Conservation (phyloP, 163 green algal genomes). For the Volvox carteri region DNA sequence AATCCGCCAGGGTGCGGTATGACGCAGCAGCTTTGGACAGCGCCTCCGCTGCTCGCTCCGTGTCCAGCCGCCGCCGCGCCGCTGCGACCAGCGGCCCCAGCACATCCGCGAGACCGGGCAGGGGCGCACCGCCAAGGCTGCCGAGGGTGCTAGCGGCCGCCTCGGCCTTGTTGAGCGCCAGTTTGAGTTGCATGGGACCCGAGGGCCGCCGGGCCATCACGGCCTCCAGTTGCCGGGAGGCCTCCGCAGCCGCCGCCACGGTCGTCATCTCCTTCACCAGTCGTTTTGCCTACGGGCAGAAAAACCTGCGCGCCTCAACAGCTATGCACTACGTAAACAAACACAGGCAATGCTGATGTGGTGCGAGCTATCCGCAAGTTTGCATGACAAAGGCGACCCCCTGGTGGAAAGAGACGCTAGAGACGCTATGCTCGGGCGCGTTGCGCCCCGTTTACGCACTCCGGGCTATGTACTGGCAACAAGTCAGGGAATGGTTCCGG, state of each 20-base stretch:
- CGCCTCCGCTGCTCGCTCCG: constrained; percentile 77
- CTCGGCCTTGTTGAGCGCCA: constrained; percentile 73
- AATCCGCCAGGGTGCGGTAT: constrained; percentile 73
- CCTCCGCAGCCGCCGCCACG: constrained; percentile 72
- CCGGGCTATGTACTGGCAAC: no score
- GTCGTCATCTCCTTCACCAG: constrained; percentile 75
- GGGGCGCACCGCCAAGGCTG: constrained; percentile 12
- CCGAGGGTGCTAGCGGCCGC: constrained; percentile 59
- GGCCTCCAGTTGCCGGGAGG: constrained; percentile 67
- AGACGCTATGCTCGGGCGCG: no score
- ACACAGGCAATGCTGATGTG: no score
- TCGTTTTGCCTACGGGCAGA: constrained; percentile 63
- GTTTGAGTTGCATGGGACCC: constrained; percentile 67
- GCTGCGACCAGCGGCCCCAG: constrained; percentile 61
- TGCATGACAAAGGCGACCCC: no score
- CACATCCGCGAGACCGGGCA: constrained; percentile 47
- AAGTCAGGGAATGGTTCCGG: no score
- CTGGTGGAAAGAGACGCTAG: no score
- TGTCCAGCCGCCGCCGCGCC: constrained; percentile 75
- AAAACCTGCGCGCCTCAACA: no score
- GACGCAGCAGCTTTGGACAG: constrained; percentile 72
- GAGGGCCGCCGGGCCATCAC: constrained; percentile 66
- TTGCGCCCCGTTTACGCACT: no score
- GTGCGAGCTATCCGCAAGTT: no score
- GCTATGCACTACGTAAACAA: no score